Evolutionary conservation across 1,284 basidiomycete species (phyloP).

Genomic region (Retiboletus flavoniger): DNA sequence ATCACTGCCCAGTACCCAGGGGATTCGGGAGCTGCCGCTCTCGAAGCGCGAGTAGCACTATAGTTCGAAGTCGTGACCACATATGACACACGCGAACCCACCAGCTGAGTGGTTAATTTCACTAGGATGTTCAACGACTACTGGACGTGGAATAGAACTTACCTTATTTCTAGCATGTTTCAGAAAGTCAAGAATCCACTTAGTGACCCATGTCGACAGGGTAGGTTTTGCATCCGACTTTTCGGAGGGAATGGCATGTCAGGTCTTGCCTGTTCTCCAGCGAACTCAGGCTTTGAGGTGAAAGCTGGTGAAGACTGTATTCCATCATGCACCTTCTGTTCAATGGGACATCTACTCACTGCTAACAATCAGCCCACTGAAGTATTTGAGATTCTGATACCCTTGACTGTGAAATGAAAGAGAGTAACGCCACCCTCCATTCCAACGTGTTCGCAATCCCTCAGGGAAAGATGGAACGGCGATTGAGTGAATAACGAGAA

Average conservation of each 20-base stretch:
- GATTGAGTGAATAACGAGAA: not conserved
- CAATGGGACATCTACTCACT: not conserved
- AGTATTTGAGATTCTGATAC: too few relatives aligned
- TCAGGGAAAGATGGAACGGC: not conserved
- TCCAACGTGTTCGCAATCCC: not conserved
- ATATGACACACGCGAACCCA: not conserved
- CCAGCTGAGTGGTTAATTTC: not conserved
- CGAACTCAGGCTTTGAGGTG: not conserved
- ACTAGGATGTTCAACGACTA: not conserved
- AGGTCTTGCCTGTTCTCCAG: not conserved
- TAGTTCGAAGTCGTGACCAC: too few relatives aligned
- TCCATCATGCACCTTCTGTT: not conserved
- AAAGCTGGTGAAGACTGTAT: not conserved
- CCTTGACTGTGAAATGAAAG: not conserved
- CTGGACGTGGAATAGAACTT: not conserved
- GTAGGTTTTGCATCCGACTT: not conserved
- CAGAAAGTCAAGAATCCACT: too few relatives aligned
- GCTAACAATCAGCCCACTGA: too few relatives aligned
- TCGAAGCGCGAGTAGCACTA: not conserved
- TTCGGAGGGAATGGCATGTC: not conserved
- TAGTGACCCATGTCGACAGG: not conserved
- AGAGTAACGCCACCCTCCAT: not conserved
- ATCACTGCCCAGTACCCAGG: not conserved
- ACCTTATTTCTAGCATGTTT: not conserved
- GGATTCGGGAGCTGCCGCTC: not conserved